phyloP scores from a whole-genome alignment of 1,284 basidiomycete species.

The Moesziomyces antarcticus region DNA sequence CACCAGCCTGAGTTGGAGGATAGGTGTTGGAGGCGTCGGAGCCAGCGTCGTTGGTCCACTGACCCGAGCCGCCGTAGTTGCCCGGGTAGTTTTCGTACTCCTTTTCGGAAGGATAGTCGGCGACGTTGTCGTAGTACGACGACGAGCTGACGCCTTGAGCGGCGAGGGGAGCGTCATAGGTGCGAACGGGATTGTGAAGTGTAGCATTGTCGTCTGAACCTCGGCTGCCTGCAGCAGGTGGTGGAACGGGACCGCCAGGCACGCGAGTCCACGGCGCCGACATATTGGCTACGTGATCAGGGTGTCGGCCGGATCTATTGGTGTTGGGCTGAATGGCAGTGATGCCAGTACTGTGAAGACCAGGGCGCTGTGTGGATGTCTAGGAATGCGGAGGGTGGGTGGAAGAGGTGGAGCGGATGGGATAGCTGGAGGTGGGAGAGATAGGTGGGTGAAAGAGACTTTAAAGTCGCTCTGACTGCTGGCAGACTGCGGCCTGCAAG shows the following conservation, averaged over 20 bases:
- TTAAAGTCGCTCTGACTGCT: background rate
- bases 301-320: too few relatives aligned
- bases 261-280: slow-evolving; percentile 43
- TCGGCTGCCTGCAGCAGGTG: background rate
- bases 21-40: slow-evolving; percentile 31
- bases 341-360: background rate
- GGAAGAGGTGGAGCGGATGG: background rate
- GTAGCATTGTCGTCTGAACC: slow-evolving; percentile 32
- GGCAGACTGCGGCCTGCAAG: slow-evolving; percentile 1
- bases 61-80: slow-evolving; percentile 32
- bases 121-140: slow-evolving; percentile 31
- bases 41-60: slow-evolving; percentile 30
- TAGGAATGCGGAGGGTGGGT: background rate
- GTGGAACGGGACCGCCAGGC: slow-evolving; percentile 20
- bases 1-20: slow-evolving; percentile 10
- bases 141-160: slow-evolving; percentile 23
- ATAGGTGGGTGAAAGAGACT: background rate
- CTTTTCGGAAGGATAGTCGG: slow-evolving; percentile 38
- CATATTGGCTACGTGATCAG: slow-evolving; percentile 16
- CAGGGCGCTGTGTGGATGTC: background rate
- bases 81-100: slow-evolving; percentile 29
- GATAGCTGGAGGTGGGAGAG: background rate
- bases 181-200: slow-evolving; percentile 16
- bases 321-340: too few relatives aligned
- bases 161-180: slow-evolving; percentile 36